A percentile compares a stretch with the other conserved stretches of the same genome.
phyloP scores from a whole-genome alignment of 2,329 filamentous ascomycete species.

The Arthrobotrys conoides region DNA sequence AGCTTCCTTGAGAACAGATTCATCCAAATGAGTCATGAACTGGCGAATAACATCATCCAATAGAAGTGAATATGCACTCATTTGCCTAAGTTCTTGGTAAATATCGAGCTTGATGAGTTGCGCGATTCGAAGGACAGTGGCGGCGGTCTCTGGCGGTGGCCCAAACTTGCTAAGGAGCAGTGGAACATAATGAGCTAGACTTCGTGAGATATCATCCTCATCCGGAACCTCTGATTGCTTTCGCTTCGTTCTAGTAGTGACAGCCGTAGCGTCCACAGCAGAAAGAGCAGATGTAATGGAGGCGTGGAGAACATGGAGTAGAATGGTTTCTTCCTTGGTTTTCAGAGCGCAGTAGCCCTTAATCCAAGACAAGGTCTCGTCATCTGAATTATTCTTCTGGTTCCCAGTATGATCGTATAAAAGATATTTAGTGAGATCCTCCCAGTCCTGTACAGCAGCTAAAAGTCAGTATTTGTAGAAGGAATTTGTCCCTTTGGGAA shows the following conservation, averaged over 20 bases:
- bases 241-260: constrained; percentile 48
- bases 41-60: constrained; percentile 94
- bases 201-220: constrained; percentile 63
- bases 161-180: constrained; percentile 92
- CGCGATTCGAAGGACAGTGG: constrained; percentile 86
- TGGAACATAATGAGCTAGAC: constrained; percentile 83
- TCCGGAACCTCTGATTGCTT: constrained; percentile 58
- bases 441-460: constrained; percentile 77
- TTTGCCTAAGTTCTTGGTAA: constrained; percentile 88
- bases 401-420: constrained; percentile 88
- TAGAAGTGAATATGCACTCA: constrained; percentile 82
- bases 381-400: constrained; percentile 67
- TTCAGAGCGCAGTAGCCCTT: constrained; percentile 81
- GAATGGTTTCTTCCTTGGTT: constrained; percentile 82
- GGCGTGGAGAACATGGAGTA: constrained; percentile 88
- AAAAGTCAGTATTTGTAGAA: constrained; percentile 23
- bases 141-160: constrained; percentile 86
- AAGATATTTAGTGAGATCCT: constrained; percentile 87
- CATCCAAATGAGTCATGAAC: constrained; percentile 91
- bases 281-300: constrained; percentile 46
- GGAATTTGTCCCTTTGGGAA: background rate
- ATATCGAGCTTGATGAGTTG: constrained; percentile 88
- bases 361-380: constrained; percentile 73
- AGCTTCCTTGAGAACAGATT: constrained; percentile 86
- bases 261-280: constrained; percentile 37